Conservation (phyloP, 495 filamentous ascomycete genomes). For the Aspergillus heteromorphus region DNA sequence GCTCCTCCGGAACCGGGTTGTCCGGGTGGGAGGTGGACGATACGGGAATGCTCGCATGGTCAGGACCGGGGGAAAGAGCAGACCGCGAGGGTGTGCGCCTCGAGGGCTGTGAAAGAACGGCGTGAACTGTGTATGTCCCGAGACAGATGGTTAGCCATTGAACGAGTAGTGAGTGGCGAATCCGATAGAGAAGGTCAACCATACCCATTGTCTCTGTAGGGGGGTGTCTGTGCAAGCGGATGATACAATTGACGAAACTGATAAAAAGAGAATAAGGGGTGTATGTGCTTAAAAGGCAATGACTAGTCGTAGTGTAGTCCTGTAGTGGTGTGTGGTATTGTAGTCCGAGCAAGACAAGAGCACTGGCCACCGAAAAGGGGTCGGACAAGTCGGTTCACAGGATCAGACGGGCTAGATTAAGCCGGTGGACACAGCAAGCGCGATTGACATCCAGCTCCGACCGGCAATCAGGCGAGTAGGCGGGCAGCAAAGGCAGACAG, state of each 20-base stretch:
- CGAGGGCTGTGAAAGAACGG: slow-evolving; percentile 23
- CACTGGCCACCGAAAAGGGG: not conserved
- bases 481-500: not conserved
- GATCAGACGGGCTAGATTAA: slow-evolving; percentile 3
- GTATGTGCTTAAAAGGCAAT: not conserved
- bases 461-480: slow-evolving; percentile 4
- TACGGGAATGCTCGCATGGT: slow-evolving; percentile 33
- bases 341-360: slow-evolving; percentile 1
- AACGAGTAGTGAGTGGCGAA: not conserved
- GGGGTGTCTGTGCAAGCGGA: not conserved
- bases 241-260: not conserved
- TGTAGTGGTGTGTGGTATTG: too few species aligned
- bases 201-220: slow-evolving; percentile 19
- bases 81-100: slow-evolving; percentile 23
- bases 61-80: slow-evolving; percentile 21
- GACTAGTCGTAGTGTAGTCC: too few species aligned
- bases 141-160: not conserved
- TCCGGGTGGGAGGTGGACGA: slow-evolving; percentile 50
- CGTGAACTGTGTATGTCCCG: slow-evolving; percentile 35
- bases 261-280: not conserved
- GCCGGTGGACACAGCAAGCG: slow-evolving; percentile 9
- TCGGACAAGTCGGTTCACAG: not conserved
- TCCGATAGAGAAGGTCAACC: not conserved
- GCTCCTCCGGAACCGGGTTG: slow-evolving; percentile 54
- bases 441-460: not conserved